Percentiles rank a stretch among this genome's conserved stretches.
These are phyloP conservation scores for Sporothrix sp. DNA, from an alignment of 2,329 filamentous ascomycete genomes.

Conservation along the genomic window DNA sequence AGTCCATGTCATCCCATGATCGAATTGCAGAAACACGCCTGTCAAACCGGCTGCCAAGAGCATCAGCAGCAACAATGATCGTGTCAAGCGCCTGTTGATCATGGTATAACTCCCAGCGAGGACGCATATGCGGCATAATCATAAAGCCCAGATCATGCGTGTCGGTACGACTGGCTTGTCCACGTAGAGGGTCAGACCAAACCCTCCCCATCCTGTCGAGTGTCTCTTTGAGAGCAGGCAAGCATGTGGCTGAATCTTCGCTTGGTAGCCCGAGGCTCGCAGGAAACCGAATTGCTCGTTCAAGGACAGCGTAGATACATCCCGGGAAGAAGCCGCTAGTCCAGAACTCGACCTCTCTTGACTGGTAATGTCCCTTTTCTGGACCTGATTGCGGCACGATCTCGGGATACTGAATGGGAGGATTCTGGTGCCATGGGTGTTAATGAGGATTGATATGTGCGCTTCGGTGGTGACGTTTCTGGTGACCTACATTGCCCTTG, in stretches of 20 bases:
- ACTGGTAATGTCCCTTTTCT: not conserved
- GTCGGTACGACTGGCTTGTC: not conserved
- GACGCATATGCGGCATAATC: conserved; percentile 1
- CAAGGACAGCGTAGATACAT: not conserved
- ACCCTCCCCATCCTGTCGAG: not conserved
- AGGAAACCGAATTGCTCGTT: not conserved
- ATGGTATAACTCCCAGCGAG: not conserved
- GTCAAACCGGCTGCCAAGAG: not conserved
- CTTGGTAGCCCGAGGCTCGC: not conserved
- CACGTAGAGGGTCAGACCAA: not conserved
- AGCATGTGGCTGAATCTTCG: not conserved
- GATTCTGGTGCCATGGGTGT: not conserved
- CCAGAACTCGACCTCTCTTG: conserved; percentile 2
- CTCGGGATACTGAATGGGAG: not conserved
- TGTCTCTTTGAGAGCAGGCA: not conserved
- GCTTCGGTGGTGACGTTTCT: too few relatives aligned
- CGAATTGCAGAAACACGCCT: not conserved
- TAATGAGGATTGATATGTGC: too few relatives aligned
- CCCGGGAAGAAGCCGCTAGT: not conserved
- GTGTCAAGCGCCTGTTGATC: not conserved
- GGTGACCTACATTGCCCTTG: not conserved
- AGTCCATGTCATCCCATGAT: not conserved
- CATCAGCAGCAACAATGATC: not conserved
- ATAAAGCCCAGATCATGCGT: not conserved
- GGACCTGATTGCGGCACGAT: not conserved